These are phyloP conservation scores for Syncephalastrum contaminatum DNA, from an alignment of 371 early-diverging fungal genomes.

Conservation along the genomic window DNA sequence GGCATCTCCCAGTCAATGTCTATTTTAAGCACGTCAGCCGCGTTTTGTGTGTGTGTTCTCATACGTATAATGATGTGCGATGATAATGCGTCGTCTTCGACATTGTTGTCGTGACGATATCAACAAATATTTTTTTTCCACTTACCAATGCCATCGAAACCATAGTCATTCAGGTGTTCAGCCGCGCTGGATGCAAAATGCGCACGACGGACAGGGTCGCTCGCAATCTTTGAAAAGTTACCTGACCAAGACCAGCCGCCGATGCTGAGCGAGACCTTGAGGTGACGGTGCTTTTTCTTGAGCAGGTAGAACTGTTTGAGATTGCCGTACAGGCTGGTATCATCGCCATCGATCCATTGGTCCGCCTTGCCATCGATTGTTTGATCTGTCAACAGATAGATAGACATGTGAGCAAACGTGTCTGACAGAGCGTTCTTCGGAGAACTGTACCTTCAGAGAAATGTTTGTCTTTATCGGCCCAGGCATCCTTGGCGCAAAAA, in stretches of 20 bases:
- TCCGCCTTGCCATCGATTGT: slow-evolving; percentile 46
- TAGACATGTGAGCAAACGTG: neutral
- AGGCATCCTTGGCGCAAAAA: slow-evolving; percentile 25
- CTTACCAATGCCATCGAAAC: slow-evolving; percentile 43
- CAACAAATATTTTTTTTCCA: neutral
- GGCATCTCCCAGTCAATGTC: slow-evolving; percentile 93
- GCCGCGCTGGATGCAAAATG: slow-evolving; percentile 60
- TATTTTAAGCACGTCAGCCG: slow-evolving; percentile 8
- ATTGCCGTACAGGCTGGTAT: slow-evolving; percentile 68
- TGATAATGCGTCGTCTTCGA: neutral
- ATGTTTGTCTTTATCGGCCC: slow-evolving; percentile 45
- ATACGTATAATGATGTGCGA: no score
- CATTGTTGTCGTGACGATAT: slow-evolving; percentile 9
- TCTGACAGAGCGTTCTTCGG: neutral
- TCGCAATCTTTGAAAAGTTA: slow-evolving; percentile 73
- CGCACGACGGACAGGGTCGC: slow-evolving; percentile 41
- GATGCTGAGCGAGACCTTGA: slow-evolving; percentile 76
- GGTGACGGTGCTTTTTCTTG: slow-evolving; percentile 62
- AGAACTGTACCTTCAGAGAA: slow-evolving; percentile 27
- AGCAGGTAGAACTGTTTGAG: slow-evolving; percentile 74
- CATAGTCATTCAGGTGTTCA: slow-evolving; percentile 50
- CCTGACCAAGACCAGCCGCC: slow-evolving; percentile 89
- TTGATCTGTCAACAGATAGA: slow-evolving; percentile 6
- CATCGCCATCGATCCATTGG: slow-evolving; percentile 50
- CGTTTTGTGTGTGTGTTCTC: no score